Evolutionary conservation across 2,329 filamentous ascomycete species (phyloP), one percentile per base, ranked within the genome.

Genomic region (Penicillium decumbens): DNA sequence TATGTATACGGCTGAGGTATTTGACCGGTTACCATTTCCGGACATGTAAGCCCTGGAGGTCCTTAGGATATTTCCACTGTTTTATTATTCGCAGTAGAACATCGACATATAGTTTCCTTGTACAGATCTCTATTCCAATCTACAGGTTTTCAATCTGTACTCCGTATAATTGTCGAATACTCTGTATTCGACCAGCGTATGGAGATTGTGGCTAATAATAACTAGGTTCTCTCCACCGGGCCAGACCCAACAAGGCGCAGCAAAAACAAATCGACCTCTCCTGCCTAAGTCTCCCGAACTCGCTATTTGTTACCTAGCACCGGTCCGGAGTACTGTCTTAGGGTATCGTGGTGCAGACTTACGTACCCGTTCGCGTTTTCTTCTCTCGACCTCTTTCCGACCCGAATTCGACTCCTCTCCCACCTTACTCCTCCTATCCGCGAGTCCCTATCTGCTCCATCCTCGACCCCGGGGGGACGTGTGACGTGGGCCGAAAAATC

Each of bases 211-310:
- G 49, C 50, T 48, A 51, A 50, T 49, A 47, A 43, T 30, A 40
- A 24, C 24, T 3, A 15, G 20, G 32, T 29, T 10, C 23, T 53
- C 50, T 57, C 56, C 54, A 57, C 54, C 29, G 39, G 49, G 54
- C 55, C 53, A 54, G 56, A 55, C 57, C 53, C 56, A 58, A 57
- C 57, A 60, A 52, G 59, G 59, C 59, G 59, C 59, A 60, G 57
- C 56, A 56, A 45, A 29, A 48, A 45, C 39, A 53, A 41, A 42
- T 23, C n/a, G 28, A 29, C 28, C 12, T 29, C 40, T 27, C 47
- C 41, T 45, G 29, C 35, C 27, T 47, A 28, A 20, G 25, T 47
- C 40, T 41, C 55, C 43, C 46, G 43, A 28, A 47, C 43, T 47
- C n/a, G 27, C 8, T 43, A 47, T 35, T 40, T 35, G 24, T 20